phyloP scores from a whole-genome alignment of 208 protist species.

The Vickermania ingenoplastis region DNA sequence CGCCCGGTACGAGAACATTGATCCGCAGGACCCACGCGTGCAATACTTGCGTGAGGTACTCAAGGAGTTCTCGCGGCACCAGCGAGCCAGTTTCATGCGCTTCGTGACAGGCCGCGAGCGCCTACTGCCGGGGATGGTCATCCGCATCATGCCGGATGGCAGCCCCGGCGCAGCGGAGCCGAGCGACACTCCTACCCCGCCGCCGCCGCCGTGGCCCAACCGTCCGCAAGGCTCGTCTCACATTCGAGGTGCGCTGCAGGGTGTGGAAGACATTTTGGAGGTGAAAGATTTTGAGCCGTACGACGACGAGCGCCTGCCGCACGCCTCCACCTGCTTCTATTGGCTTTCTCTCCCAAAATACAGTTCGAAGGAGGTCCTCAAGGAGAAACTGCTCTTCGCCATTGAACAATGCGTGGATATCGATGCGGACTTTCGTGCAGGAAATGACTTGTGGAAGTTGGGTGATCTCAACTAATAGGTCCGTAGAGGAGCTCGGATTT shows the following conservation, averaged over 20 bases:
- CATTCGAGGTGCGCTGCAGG: background rate
- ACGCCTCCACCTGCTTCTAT: slow-evolving; percentile 95
- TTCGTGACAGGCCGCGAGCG: slow-evolving; percentile 89
- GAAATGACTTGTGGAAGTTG: no score
- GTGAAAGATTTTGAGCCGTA: background rate
- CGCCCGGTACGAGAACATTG: slow-evolving; percentile 72
- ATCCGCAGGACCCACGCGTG: slow-evolving; percentile 41
- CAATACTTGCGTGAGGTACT: slow-evolving; percentile 75
- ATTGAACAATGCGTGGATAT: slow-evolving; percentile 94
- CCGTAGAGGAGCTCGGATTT: no score
- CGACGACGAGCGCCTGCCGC: slow-evolving; percentile 82
- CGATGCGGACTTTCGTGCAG: slow-evolving; percentile 90
- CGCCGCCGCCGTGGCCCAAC: slow-evolving; percentile 1
- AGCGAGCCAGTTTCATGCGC: slow-evolving; percentile 82
- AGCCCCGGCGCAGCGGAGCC: background rate
- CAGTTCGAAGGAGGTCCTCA: slow-evolving; percentile 78
- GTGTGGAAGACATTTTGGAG: background rate
- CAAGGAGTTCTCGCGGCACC: slow-evolving; percentile 58
- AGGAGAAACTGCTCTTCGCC: slow-evolving; percentile 90
- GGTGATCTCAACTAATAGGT: no score
- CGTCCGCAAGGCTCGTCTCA: background rate
- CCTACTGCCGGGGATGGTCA: slow-evolving; percentile 58
- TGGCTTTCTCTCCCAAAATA: slow-evolving; percentile 90
- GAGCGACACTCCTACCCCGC: no score
- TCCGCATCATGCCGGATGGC: slow-evolving; percentile 76